phyloP scores from a whole-genome alignment of 2,329 filamentous ascomycete species.

The Gaeumannomyces tritici region DNA sequence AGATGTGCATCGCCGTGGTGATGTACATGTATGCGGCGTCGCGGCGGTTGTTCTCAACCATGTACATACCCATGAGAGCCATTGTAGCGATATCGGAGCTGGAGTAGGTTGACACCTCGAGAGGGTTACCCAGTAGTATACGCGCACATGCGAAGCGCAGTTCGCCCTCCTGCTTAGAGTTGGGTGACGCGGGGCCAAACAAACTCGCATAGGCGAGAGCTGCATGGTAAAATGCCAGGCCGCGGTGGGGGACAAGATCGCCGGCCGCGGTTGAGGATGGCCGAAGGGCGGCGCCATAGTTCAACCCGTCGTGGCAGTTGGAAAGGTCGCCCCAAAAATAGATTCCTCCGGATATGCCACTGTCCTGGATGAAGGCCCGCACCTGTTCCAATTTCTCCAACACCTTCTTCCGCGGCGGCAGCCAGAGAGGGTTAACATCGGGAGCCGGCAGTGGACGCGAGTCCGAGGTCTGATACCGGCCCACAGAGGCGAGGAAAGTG shows the following conservation, averaged over 20 bases:
- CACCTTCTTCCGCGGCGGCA: slow-evolving; percentile 28
- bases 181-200: slow-evolving; percentile 18
- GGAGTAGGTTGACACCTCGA: slow-evolving; percentile 30
- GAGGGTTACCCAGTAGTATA: slow-evolving; percentile 33
- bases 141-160: slow-evolving; percentile 33
- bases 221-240: slow-evolving; percentile 34
- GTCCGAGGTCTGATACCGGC: slow-evolving; percentile 37
- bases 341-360: slow-evolving; percentile 33
- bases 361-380: slow-evolving; percentile 34
- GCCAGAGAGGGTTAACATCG: slow-evolving; percentile 26
- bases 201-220: slow-evolving; percentile 31
- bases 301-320: slow-evolving; percentile 16
- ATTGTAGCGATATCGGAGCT: slow-evolving; percentile 33
- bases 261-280: slow-evolving; percentile 2
- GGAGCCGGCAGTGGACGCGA: slow-evolving; percentile 27
- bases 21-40: slow-evolving; percentile 39
- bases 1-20: slow-evolving; percentile 35
- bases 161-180: slow-evolving; percentile 24
- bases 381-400: slow-evolving; percentile 27
- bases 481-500: slow-evolving; percentile 29
- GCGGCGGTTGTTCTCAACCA: slow-evolving; percentile 34
- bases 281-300: slow-evolving; percentile 9
- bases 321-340: slow-evolving; percentile 36
- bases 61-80: slow-evolving; percentile 36
- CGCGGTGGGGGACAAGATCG: slow-evolving; percentile 15